These are phyloP conservation scores for Ceratocystis colombiana DNA, from an alignment of 2,329 filamentous ascomycete genomes.

Conservation along the genomic window DNA sequence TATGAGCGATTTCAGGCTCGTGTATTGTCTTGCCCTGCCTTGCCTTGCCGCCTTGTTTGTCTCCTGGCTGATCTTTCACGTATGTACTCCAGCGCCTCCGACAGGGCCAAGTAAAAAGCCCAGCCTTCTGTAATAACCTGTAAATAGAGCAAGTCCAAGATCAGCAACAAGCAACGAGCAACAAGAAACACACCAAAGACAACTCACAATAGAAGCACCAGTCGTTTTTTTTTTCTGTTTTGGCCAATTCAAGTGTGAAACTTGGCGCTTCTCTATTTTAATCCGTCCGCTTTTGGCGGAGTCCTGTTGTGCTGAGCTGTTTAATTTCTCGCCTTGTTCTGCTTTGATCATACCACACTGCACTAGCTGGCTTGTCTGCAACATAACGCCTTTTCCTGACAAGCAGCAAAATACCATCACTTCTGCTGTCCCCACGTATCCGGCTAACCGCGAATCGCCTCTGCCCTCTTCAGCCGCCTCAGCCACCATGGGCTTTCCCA, in stretches of 20 bases:
- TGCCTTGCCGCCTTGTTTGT: background rate
- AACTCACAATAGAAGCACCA: background rate
- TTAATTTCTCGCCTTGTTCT: background rate
- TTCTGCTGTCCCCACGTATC: background rate
- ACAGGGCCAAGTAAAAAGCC: background rate
- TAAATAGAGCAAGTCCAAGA: background rate
- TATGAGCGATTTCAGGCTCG: background rate
- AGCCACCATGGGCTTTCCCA: background rate
- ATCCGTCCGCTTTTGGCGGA: background rate
- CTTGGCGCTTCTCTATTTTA: background rate
- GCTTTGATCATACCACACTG: background rate
- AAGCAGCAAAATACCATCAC: background rate
- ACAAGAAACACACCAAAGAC: background rate
- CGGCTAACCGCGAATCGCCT: background rate
- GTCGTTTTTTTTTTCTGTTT: too few relatives aligned
- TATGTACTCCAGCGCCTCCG: background rate
- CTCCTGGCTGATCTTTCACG: background rate
- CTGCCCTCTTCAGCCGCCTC: background rate
- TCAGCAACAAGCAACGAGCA: background rate
- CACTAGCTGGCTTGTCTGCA: background rate
- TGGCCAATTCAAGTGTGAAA: too few relatives aligned
- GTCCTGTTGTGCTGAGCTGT: background rate
- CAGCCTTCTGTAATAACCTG: slow-evolving; percentile 5
- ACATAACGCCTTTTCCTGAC: background rate
- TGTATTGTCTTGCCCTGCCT: too few relatives aligned